Base-by-base conservation (phyloP, 176 grass and related monocot species). In the Oryza coarctata region DNA sequence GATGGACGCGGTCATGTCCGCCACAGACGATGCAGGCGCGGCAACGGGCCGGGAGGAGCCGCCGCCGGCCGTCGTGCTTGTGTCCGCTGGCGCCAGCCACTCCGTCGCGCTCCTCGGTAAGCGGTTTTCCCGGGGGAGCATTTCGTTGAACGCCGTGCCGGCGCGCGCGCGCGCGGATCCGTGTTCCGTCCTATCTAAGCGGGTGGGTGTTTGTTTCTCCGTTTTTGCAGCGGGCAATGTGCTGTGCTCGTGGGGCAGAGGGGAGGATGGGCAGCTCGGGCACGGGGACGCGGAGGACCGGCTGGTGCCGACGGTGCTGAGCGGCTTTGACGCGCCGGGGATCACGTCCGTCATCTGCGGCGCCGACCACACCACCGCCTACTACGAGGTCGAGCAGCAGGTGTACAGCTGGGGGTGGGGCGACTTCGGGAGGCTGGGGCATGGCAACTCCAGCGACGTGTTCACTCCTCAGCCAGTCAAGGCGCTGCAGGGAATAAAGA, bases 341-440 rank as follows among this genome's bases (percentile, higher is more conserved):
- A 92, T 95, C 63, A 47, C 73, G 75, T 91, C 89, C 17, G 85
- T 99, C 70, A 95, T 87, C 79, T 99, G 96, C 88, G 96, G 96
- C 38, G 96, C 96, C 32, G 96, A 99, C 82, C 96, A 99, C 84
- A 99, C 96, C 68, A 99, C 91, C 35, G 96, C 96, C 25, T 93
- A 88, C 85, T 99, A 93, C 52, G 87, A 95, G 85, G 83, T 80
- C 40, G 85, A 93, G 73, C 64, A 62, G 44, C 93, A 99, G 83
- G 85, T 95, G 43, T 99, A 99, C 70, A 99, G 96, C 82, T 99
- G 96, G 96, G 96, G 96, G 0, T 99, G 96, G 96, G 96, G 96
- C 5, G 93, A 99, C 71, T 99, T 99, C 58, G 96, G 96, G 71
- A 93, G 96, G 85, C 90, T 99, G 7, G 96, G 96, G 0, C 96